These are phyloP conservation scores for Mortierella sp. DNA, from an alignment of 371 early-diverging fungal species.

Conservation along the genomic window DNA sequence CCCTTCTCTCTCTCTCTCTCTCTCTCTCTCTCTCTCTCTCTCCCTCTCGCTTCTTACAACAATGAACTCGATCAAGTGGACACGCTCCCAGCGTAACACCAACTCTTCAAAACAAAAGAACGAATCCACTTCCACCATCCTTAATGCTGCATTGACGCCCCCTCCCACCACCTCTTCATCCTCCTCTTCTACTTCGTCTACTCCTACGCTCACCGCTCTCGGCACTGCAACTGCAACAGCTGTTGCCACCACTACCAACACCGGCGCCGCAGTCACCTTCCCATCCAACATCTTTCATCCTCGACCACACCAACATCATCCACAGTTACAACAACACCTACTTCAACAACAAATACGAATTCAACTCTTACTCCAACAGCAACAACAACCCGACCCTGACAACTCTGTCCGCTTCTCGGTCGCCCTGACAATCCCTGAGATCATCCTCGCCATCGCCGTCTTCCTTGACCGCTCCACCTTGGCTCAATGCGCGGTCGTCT, in stretches of 20 bases:
- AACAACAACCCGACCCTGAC: neutral
- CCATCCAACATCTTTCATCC: conserved; percentile 7
- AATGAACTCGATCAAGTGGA: conserved; percentile 1
- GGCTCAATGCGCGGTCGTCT: conserved; percentile 35
- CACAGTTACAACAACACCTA: too few species aligned
- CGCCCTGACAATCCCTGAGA: conserved; percentile 43
- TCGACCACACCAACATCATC: neutral
- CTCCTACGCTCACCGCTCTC: neutral
- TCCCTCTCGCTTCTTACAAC: neutral
- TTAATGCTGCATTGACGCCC: neutral
- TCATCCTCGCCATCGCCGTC: conserved; percentile 35
- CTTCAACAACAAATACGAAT: neutral
- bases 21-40: neutral
- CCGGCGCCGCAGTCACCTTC: neutral
- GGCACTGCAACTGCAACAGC: neutral
- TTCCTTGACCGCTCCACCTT: conserved; percentile 33
- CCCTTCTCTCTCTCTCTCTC: neutral
- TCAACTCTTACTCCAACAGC: neutral
- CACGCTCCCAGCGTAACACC: neutral
- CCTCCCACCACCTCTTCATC: neutral
- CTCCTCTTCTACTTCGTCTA: neutral
- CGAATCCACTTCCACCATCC: neutral
- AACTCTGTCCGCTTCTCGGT: neutral
- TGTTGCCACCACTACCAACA: neutral
- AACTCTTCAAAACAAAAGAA: neutral